Conservation (phyloP, 108 stramenopile species). For the Cyclotella distinguenda region DNA sequence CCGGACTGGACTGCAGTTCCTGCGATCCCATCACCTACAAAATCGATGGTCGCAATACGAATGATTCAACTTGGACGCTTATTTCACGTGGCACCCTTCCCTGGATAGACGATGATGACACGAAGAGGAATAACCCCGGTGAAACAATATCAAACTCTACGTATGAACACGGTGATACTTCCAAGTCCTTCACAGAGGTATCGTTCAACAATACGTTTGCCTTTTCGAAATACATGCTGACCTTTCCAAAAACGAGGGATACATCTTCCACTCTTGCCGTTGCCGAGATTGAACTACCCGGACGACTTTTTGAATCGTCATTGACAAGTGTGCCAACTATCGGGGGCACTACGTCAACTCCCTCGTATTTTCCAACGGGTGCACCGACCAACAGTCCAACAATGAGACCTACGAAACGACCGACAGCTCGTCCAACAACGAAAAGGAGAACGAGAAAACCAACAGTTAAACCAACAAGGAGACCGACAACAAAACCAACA, state of each 20-base stretch:
- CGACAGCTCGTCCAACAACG: no score
- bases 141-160: not conserved
- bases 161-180: not conserved
- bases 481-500: no score
- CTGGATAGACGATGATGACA: not conserved
- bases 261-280: not conserved
- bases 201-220: not conserved
- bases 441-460: no score
- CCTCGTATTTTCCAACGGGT: no score
- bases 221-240: not conserved
- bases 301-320: not conserved
- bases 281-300: not conserved
- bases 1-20: not conserved
- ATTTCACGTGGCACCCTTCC: not conserved
- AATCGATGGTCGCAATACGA: not conserved
- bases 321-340: not conserved
- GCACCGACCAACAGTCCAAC: no score
- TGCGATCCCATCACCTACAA: not conserved
- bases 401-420: no score
- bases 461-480: no score
- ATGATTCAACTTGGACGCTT: not conserved
- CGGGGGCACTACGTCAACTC: no score
- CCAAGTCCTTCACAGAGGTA: not conserved
- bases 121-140: not conserved
- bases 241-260: not conserved